A percentile compares a stretch with the other conserved stretches of the same genome.
Evolutionary conservation across 345 rosid species (phyloP).

Genomic region (Noccaea caerulescens): DNA sequence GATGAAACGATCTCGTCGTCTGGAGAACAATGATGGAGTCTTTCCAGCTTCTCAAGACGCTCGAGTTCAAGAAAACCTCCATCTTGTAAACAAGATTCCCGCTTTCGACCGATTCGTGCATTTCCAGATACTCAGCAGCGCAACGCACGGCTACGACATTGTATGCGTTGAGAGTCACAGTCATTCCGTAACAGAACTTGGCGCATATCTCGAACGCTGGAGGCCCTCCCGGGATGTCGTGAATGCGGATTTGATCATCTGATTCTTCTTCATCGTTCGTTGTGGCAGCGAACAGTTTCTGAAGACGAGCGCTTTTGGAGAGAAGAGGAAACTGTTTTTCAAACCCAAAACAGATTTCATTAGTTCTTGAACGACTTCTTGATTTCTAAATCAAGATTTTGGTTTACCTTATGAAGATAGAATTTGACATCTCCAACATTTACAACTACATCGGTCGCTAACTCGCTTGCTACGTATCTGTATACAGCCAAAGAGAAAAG

Average conservation of each 20-base stretch:
- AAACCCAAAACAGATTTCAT: slow-evolving; percentile 23
- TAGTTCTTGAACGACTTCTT: slow-evolving; percentile 7
- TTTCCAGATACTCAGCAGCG: slow-evolving; percentile 79
- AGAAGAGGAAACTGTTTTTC: slow-evolving; percentile 66
- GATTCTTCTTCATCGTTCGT: slow-evolving; percentile 40
- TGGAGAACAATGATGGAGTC: slow-evolving; percentile 72
- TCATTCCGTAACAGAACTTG: slow-evolving; percentile 92
- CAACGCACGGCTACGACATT: slow-evolving; percentile 84
- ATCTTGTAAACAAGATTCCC: slow-evolving; percentile 77
- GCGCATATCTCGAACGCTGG: slow-evolving; percentile 83
- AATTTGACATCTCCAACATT: slow-evolving; percentile 63
- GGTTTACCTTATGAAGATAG: slow-evolving; percentile 68
- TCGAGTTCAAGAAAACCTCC: slow-evolving; percentile 72
- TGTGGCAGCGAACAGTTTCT: slow-evolving; percentile 59
- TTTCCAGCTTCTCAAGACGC: slow-evolving; percentile 77
- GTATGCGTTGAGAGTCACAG: slow-evolving; percentile 84
- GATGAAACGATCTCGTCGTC: slow-evolving; percentile 54
- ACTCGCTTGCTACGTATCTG: slow-evolving; percentile 71
- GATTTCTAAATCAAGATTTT: background rate
- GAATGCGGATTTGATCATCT: slow-evolving; percentile 64
- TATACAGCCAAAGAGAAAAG: background rate
- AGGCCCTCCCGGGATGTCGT: slow-evolving; percentile 84
- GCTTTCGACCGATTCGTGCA: slow-evolving; percentile 62
- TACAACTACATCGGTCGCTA: slow-evolving; percentile 63
- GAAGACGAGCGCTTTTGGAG: slow-evolving; percentile 68